phyloP scores from a whole-genome alignment of 179 eudicot species.

The Drosera spatulata region DNA sequence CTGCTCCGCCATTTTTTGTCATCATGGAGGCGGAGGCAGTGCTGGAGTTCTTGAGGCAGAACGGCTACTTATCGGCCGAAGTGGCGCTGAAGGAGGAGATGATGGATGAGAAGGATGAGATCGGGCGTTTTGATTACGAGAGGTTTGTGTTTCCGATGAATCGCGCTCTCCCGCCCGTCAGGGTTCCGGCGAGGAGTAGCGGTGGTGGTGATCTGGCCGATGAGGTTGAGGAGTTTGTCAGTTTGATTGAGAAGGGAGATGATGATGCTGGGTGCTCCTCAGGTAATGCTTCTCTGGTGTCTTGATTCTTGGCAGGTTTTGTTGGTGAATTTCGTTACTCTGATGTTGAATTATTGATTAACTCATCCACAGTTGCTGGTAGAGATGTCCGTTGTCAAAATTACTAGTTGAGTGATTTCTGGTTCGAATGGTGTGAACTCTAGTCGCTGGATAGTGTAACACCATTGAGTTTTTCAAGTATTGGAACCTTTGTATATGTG shows the following conservation, averaged over 20 bases:
- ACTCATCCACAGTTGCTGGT: too few species aligned
- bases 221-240: conserved; percentile 65
- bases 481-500: too few species aligned
- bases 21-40: conserved; percentile 39
- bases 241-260: conserved; percentile 66
- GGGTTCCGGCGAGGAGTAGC: conserved; percentile 24
- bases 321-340: too few species aligned
- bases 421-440: too few species aligned
- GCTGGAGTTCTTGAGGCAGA: conserved; percentile 45
- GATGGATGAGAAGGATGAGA: conserved; percentile 19
- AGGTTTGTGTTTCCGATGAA: conserved; percentile 48
- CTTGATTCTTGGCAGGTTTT: background rate
- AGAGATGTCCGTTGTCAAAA: too few species aligned
- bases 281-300: conserved; percentile 3
- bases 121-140: conserved; percentile 40
- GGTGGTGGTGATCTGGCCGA: conserved; percentile 37
- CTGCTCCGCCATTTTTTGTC: too few species aligned
- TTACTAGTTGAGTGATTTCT: too few species aligned
- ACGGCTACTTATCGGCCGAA: conserved; percentile 51
- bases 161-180: conserved; percentile 42
- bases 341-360: too few species aligned
- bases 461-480: too few species aligned
- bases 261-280: conserved; percentile 47
- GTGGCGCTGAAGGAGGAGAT: conserved; percentile 66
- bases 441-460: too few species aligned